phyloP scores from a whole-genome alignment of 2,329 filamentous ascomycete genomes.

The Cercospora zeae-maydis region DNA sequence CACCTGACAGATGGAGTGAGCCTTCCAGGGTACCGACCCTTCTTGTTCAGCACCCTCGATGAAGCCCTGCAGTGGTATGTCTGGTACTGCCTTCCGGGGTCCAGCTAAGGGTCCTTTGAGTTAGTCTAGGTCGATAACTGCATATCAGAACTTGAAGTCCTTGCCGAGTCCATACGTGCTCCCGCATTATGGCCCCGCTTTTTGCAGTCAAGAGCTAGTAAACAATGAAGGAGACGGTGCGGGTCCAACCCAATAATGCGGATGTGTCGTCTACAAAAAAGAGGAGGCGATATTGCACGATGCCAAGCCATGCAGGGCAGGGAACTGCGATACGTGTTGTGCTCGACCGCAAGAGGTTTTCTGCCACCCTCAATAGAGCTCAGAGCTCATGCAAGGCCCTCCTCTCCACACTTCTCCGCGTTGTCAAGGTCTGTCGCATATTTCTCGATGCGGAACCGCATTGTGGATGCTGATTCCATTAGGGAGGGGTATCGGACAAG shows the following conservation, averaged over 20 bases:
- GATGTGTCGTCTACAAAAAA: background rate
- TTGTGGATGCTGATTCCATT: background rate
- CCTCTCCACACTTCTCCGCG: background rate
- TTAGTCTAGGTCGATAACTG: background rate
- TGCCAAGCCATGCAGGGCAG: background rate
- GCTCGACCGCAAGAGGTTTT: background rate
- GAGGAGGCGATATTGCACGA: background rate
- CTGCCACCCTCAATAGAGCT: background rate
- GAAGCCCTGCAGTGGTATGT: background rate
- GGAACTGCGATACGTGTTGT: background rate
- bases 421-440: background rate
- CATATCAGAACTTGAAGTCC: background rate
- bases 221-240: background rate
- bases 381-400: background rate
- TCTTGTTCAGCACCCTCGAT: background rate
- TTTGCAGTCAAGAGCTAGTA: background rate
- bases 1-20: background rate
- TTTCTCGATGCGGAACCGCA: conserved; percentile 7
- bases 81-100: background rate
- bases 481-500: conserved; percentile 5
- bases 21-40: background rate
- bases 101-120: background rate
- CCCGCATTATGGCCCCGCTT: background rate
- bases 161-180: background rate
- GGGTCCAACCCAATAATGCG: background rate